These are phyloP conservation scores for Penicillium fuscoglaucum DNA, from an alignment of 2,329 filamentous ascomycete genomes.

Conservation along the genomic window DNA sequence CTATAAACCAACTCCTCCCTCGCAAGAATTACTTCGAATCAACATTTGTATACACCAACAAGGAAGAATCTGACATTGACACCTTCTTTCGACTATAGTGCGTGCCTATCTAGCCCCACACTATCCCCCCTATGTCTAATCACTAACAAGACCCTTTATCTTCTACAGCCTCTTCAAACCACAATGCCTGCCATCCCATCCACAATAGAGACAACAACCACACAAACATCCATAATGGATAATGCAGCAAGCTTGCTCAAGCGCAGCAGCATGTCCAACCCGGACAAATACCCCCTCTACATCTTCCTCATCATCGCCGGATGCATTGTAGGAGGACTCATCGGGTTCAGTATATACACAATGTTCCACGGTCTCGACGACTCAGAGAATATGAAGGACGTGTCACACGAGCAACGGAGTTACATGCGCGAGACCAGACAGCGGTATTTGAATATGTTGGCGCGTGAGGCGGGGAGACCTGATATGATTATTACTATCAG, in stretches of 20 bases:
- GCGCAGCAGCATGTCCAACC: slow-evolving; percentile 9
- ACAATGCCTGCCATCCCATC: slow-evolving; percentile 5
- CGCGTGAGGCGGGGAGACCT: slow-evolving; percentile 19
- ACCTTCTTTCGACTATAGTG: neutral
- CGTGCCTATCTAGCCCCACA: neutral
- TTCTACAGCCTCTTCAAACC: neutral
- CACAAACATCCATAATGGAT: slow-evolving; percentile 4
- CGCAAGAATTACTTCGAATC: neutral
- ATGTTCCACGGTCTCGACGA: slow-evolving; percentile 28
- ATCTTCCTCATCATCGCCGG: slow-evolving; percentile 30
- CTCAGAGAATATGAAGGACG: slow-evolving; percentile 10
- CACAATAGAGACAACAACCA: neutral
- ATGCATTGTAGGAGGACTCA: slow-evolving; percentile 26
- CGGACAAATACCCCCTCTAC: slow-evolving; percentile 24
- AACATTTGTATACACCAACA: neutral
- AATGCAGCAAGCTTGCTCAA: slow-evolving; percentile 15
- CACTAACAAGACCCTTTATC: neutral
- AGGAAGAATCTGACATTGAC: neutral
- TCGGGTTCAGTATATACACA: slow-evolving; percentile 21
- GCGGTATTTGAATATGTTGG: slow-evolving; percentile 25
- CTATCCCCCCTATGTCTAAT: neutral
- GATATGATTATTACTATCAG: slow-evolving; percentile 24
- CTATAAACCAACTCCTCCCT: neutral
- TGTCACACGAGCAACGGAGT: slow-evolving; percentile 26
- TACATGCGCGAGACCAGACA: slow-evolving; percentile 34